Evolutionary conservation across 164 flowering plant genomes (phyloP).

Genomic region (Platanus orientalis): DNA sequence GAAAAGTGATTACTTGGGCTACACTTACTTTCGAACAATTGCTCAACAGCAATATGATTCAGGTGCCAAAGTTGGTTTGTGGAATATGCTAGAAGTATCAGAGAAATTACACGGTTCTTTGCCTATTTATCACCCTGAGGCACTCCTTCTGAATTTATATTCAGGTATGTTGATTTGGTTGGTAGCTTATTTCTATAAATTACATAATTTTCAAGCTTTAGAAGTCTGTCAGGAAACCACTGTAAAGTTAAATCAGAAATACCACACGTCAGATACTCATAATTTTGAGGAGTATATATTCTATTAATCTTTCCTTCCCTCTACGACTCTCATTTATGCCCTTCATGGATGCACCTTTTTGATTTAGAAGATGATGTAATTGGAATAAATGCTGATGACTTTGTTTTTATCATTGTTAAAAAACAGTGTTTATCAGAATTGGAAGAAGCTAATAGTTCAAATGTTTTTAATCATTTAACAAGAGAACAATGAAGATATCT

Average conservation of each 20-base stretch:
- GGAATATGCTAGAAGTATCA: constrained; percentile 51
- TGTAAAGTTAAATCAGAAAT: constrained; percentile 4
- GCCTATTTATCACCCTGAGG: constrained; percentile 73
- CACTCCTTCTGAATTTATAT: constrained; percentile 55
- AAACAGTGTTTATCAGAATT: no score
- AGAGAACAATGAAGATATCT: no score
- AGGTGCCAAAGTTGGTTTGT: constrained; percentile 21
- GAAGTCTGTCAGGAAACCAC: background rate
- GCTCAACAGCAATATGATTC: constrained; percentile 19
- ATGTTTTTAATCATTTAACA: no score
- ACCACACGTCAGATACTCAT: background rate
- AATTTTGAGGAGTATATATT: background rate
- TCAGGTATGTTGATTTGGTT: constrained; percentile 52
- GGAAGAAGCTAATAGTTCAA: no score
- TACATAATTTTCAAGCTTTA: background rate
- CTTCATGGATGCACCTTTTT: no score
- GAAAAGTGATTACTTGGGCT: constrained; percentile 17
- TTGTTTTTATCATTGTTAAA: no score
- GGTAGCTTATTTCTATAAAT: background rate
- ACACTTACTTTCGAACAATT: constrained; percentile 19
- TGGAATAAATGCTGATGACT: no score
- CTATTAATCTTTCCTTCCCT: background rate
- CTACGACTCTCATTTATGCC: background rate
- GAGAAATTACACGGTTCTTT: constrained; percentile 52
- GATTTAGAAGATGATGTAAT: no score